phyloP scores from a whole-genome alignment of 2,329 filamentous ascomycete genomes.

The Neoarthrinium moseri region DNA sequence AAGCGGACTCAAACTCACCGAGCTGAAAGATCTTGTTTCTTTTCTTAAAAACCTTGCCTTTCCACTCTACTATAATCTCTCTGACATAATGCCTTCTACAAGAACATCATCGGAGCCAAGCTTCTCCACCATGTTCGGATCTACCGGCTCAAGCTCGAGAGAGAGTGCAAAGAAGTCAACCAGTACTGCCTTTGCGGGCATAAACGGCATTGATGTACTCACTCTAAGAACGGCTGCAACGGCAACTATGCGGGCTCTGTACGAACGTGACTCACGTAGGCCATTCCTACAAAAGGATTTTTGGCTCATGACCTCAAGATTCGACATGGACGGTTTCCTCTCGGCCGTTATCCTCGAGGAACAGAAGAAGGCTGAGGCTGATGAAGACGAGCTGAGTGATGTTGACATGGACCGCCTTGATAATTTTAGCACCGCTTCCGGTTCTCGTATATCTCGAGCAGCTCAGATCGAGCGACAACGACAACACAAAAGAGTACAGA shows the following conservation, averaged over 20 bases:
- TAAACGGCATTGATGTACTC: constrained; percentile 72
- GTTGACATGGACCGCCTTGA: constrained; percentile 24
- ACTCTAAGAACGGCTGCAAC: constrained; percentile 81
- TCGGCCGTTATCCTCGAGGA: constrained; percentile 85
- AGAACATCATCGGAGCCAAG: constrained; percentile 18
- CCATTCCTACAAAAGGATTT: constrained; percentile 80
- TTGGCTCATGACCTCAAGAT: constrained; percentile 88
- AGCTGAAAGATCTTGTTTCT: constrained; percentile 71
- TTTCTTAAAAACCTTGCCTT: constrained; percentile 94
- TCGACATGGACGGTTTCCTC: constrained; percentile 89
- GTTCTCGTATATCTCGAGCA: constrained; percentile 60
- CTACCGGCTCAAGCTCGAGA: constrained; percentile 8
- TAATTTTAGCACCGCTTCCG: constrained; percentile 39
- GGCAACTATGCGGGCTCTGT: constrained; percentile 79
- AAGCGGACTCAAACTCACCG: constrained; percentile 68
- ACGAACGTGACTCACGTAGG: constrained; percentile 88
- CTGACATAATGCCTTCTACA: constrained; percentile 48
- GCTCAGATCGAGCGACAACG: constrained; percentile 63
- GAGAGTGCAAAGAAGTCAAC: constrained; percentile 13
- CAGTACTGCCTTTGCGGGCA: constrained; percentile 32
- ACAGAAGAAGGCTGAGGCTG: constrained; percentile 69
- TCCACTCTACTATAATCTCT: constrained; percentile 79
- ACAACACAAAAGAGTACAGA: constrained; percentile 64
- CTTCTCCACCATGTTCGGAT: constrained; percentile 11
- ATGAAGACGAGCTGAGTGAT: constrained; percentile 58